A percentile compares a stretch with the other conserved stretches of the same genome.
These are phyloP conservation scores for Fomitopsis palustris DNA, from an alignment of 1,284 basidiomycete genomes.

Conservation along the genomic window DNA sequence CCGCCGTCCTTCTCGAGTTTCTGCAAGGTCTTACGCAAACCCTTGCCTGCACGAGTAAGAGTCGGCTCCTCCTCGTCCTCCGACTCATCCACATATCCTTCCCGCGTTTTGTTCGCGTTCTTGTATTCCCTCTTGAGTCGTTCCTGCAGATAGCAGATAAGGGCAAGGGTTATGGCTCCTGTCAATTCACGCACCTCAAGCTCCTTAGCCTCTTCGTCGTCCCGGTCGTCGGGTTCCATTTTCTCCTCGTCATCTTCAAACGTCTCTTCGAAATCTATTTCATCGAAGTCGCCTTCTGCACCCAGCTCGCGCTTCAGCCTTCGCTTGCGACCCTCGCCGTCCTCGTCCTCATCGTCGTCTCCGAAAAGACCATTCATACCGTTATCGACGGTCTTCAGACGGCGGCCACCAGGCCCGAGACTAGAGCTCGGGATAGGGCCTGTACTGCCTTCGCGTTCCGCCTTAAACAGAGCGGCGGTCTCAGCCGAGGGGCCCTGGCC, in stretches of 20 bases:
- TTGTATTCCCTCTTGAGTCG: constrained; percentile 82
- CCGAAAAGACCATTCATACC: constrained; percentile 59
- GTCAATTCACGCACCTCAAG: constrained; percentile 55
- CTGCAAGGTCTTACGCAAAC: constrained; percentile 74
- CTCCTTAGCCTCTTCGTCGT: constrained; percentile 85
- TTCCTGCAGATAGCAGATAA: constrained; percentile 46
- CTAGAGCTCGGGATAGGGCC: constrained; percentile 41
- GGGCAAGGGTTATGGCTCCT: neutral
- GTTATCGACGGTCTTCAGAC: constrained; percentile 59
- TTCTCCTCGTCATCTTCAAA: constrained; percentile 88
- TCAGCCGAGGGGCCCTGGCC: constrained; percentile 55
- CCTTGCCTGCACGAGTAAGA: constrained; percentile 67
- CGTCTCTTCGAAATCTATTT: constrained; percentile 80
- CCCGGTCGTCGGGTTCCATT: constrained; percentile 61
- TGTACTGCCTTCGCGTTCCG: constrained; percentile 47
- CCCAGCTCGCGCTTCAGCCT: constrained; percentile 54
- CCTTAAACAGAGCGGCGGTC: constrained; percentile 64
- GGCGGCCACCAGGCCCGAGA: constrained; percentile 61
- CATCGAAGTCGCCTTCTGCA: constrained; percentile 74
- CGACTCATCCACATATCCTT: constrained; percentile 64
- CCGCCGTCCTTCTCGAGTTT: constrained; percentile 70
- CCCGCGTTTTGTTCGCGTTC: constrained; percentile 68
- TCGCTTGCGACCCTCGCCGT: constrained; percentile 43
- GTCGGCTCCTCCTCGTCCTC: constrained; percentile 61
- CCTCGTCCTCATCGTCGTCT: constrained; percentile 59